Evolutionary conservation across 78 protist species (phyloP).

Genomic region (Speleostelium caveatum): DNA sequence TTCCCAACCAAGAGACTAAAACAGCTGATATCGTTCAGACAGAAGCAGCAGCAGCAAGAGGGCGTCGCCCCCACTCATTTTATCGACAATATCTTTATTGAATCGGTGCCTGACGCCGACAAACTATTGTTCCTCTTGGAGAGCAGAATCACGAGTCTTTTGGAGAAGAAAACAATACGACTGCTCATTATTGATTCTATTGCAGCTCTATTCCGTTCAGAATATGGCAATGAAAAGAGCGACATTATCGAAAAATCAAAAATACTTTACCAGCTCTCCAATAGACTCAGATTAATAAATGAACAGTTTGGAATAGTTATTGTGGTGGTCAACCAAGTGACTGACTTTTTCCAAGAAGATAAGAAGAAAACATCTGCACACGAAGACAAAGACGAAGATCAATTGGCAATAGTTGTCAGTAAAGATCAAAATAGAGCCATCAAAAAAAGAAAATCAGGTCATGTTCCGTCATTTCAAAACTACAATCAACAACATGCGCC

Average conservation of each 20-base stretch:
- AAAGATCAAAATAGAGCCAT: conserved; percentile 19
- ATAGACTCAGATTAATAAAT: conserved; percentile 27
- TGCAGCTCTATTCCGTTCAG: conserved; percentile 57
- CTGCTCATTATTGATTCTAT: conserved; percentile 73
- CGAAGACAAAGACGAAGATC: not conserved
- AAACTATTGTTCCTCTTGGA: conserved; percentile 10
- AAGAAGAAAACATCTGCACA: not conserved
- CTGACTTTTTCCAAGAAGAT: conserved; percentile 34
- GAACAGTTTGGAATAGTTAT: conserved; percentile 63
- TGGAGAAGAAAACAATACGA: conserved; percentile 12
- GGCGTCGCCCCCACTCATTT: not conserved
- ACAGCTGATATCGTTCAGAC: conserved; percentile 42
- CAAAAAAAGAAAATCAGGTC: conserved; percentile 8
- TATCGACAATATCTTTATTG: conserved; percentile 20
- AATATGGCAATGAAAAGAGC: conserved; percentile 40
- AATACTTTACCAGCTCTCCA: conserved; percentile 32
- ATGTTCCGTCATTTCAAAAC: conserved; percentile 39
- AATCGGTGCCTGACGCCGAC: conserved; percentile 5
- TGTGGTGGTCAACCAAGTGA: conserved; percentile 59
- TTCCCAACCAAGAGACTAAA: conserved; percentile 38
- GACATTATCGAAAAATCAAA: conserved; percentile 50
- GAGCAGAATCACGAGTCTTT: not conserved
- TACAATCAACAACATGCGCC: conserved; percentile 54
- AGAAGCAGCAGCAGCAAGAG: not conserved
- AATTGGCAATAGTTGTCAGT: not conserved